Conservation (phyloP, 139 green algal species). For the Chlamydomonas applanata region DNA sequence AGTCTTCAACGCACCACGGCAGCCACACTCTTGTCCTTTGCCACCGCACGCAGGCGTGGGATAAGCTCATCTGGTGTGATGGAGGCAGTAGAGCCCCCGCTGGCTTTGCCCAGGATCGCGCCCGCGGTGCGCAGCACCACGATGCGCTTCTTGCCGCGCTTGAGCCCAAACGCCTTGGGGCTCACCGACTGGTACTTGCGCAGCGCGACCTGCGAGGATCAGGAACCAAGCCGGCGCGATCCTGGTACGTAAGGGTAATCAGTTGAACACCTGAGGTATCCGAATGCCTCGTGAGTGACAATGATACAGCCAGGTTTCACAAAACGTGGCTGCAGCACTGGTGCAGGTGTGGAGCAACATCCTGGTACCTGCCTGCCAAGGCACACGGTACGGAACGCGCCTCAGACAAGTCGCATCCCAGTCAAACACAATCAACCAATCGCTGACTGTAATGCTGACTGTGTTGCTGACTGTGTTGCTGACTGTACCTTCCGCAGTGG, state of each 20-base stretch:
- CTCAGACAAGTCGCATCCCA: too few species aligned
- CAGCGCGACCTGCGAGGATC: conserved; percentile 42
- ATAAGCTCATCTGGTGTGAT: conserved; percentile 58
- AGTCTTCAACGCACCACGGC: conserved; percentile 8
- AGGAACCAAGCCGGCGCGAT: too few species aligned
- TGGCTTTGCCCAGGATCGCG: conserved; percentile 56
- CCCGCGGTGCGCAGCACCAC: conserved; percentile 82
- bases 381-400: too few species aligned
- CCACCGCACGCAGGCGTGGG: conserved; percentile 47
- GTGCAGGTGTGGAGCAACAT: not conserved
- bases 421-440: too few species aligned
- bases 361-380: too few species aligned
- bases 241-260: too few species aligned
- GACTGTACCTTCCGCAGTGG: conserved; percentile 17
- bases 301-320: too few species aligned
- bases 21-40: conserved; percentile 42
- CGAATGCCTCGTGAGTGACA: too few species aligned
- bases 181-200: conserved; percentile 66
- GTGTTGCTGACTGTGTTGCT: too few species aligned
- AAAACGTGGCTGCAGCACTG: too few species aligned
- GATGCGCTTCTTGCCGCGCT: conserved; percentile 67
- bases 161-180: conserved; percentile 59
- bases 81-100: not conserved
- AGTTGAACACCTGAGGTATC: too few species aligned
- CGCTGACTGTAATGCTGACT: too few species aligned